Base-by-base conservation (phyloP, 2,329 filamentous ascomycete species). In the Penicillium sumatraense region DNA sequence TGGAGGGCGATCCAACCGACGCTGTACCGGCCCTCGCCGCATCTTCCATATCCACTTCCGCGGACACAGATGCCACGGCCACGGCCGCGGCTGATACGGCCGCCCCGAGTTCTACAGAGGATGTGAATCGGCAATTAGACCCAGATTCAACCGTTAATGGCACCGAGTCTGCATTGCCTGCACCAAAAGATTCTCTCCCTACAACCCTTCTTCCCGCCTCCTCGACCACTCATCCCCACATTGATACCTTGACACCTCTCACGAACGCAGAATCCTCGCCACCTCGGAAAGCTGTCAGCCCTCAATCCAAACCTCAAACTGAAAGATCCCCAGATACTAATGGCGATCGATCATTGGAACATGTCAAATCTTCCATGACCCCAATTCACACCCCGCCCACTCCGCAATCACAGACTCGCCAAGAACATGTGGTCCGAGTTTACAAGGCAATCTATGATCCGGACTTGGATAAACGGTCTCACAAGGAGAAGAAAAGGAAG, bases 131-230 rank as follows among this genome's bases (percentile, higher is more conserved):
- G 49, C 59, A 60, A 50, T 56, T 61, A 38, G 56, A 60, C 14
- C 58, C 59, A 24, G 62, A 59, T 29, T 57, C 59, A 26, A 61
- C 59, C 35, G 38, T 89, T 68, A 89, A 88, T 72, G 87, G 85
- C 59, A 82, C 87, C 64, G 88, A 85, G 67, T 92, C 89, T 48
- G 84, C 87, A 53, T 90, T 86, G 75, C 91, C 89, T 10, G n/a
- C n/a, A n/a, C n/a, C n/a, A n/a, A 9, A 21, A 44, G 57, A 58
- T 29, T 6, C 26, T 29, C 42, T 11, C 29, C 80, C 89, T 62
- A 89, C 90, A 75, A 90, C 86, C 74, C 78, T 80, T 65, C 77
- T 78, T 64, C 77, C 79, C 60, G 72, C 79, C 55, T 85, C 84
- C 71, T 76, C 82, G 70, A 83, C 83, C 65, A 75, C 82, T 72